phyloP scores from a whole-genome alignment of 2,329 filamentous ascomycete genomes.

The Aspergillus alliaceus region DNA sequence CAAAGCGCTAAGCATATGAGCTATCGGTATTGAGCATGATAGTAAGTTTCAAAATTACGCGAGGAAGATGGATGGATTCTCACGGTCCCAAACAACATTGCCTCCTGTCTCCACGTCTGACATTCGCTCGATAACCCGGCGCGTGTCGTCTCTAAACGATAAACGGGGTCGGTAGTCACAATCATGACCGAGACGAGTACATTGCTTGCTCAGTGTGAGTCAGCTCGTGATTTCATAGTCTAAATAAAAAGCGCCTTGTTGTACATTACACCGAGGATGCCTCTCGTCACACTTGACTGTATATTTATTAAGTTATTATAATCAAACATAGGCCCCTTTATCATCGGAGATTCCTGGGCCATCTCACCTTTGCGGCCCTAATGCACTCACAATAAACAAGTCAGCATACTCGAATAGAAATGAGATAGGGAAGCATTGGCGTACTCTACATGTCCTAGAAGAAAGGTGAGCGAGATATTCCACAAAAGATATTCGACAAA shows the following conservation, averaged over 20 bases:
- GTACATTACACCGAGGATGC: constrained; percentile 55
- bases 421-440: constrained; percentile 10
- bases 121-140: constrained; percentile 53
- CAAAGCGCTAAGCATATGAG: constrained; percentile 28
- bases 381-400: constrained; percentile 7
- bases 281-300: constrained; percentile 59
- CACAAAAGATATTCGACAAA: no score
- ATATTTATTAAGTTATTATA: not conserved
- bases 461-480: constrained; percentile 8
- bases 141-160: constrained; percentile 57
- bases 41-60: constrained; percentile 7
- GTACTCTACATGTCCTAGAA: constrained; percentile 45
- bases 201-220: constrained; percentile 44
- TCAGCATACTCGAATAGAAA: constrained; percentile 10
- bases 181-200: constrained; percentile 54
- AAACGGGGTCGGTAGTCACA: constrained; percentile 60
- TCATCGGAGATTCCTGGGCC: not conserved
- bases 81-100: constrained; percentile 59
- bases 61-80: constrained; percentile 22
- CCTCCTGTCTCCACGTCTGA: constrained; percentile 52
- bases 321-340: not conserved
- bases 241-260: constrained; percentile 12
- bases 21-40: constrained; percentile 16
- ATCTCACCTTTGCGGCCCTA: constrained; percentile 44
- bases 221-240: not conserved